Base-by-base conservation (phyloP, 2,329 filamentous ascomycete genomes). In the Fusarium tanahbumbuense region DNA sequence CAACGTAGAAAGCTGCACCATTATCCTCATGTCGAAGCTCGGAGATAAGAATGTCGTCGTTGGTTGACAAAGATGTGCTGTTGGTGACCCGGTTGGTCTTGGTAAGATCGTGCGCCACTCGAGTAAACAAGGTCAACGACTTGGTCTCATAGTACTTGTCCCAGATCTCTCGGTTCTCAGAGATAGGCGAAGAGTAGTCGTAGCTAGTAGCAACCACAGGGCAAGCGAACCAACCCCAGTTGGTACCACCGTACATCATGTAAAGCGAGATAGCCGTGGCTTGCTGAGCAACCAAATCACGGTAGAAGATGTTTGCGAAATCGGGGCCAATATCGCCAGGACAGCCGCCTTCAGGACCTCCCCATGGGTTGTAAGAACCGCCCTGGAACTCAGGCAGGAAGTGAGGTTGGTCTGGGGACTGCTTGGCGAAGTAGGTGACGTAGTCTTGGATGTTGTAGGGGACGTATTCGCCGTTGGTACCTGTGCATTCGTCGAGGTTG, bases 241-340 rank as follows among this genome's bases (percentile, higher is more conserved):
- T 89, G 0, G 89, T 91, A 4, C 89, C 89, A 6, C 89, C 89
- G 55, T 85, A 91, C 54, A 89, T 78, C 88, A 91, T 91, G 74
- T 91, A 91, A 3, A 91, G 76, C 30, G 84, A 89, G 57, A 90
- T 83, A 0, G 86, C 87, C 0, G 87, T 88, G 6, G 89, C 83
- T 1, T 86, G 81, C 70, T 91, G 86, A 27, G 83, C 86, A 27
- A 91, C 85, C 56, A 89, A 84, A 73, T 90, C 85, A 13, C 88
- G 83, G 75, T 91, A 91, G 78, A 89, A 91, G 6, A 91, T 75
- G 60, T 90, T 90, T 2, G 86, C 88, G 68, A 88, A 91, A 48
- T 89, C 85, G 0, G 85, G 81, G 3, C 86, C 86, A 20, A 86
- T 88, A 45, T 88, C 84, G 3, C 78, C 78, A 0, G 83, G 81